Base-by-base conservation (phyloP, 345 rosid genomes). In the Sisymbrium altissimum region DNA sequence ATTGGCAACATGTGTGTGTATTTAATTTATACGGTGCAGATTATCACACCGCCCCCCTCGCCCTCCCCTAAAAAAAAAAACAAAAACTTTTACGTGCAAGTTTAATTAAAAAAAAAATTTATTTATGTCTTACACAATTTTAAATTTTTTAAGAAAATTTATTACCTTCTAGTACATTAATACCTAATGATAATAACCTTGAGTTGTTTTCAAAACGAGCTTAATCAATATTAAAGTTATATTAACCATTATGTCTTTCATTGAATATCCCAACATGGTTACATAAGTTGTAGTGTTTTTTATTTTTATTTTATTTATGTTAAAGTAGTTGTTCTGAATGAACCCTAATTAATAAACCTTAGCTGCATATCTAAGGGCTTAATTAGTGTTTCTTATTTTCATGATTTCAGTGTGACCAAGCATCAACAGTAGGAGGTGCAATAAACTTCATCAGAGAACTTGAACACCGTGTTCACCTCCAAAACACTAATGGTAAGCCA, bases 381-480 rank as follows among this genome's bases (percentile, higher is more conserved):
- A 48, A 9, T 48, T 50, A 21, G 21, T 49, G 6, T 21, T 32
- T 15, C 12, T 27, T 17, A 30, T 4, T 52, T 58, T 58, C 7
- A 46, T 58, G 44, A 7, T 53, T 48, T 60, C 15, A 85, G 86
- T 82, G 85, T 63, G 89, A 85, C 74, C 89, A 85, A 68, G 89
- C 89, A 11, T 83, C 88, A 30, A 81, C 81, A 21, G 79, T 83
- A 7, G 85, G 86, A 74, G 84, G 84, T 6, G 81, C 88, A 12
- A 83, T 83, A 39, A 81, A 85, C 74, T 85, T 75, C 69, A 84
- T 85, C 8, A 83, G 62, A 73, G 81, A 85, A 66, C 84, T 83
- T 4, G 89, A 85, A 66, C 89, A 85, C 14, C 60, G 72, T n/a
- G 77, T 79, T 35, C 82, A 83, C 11, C 48, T 64, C 25, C 40